A percentile compares a stretch with the other conserved stretches of the same genome.
Conservation (phyloP, 805 yeast species). For the Dipodascopsis uninucleata region DNA sequence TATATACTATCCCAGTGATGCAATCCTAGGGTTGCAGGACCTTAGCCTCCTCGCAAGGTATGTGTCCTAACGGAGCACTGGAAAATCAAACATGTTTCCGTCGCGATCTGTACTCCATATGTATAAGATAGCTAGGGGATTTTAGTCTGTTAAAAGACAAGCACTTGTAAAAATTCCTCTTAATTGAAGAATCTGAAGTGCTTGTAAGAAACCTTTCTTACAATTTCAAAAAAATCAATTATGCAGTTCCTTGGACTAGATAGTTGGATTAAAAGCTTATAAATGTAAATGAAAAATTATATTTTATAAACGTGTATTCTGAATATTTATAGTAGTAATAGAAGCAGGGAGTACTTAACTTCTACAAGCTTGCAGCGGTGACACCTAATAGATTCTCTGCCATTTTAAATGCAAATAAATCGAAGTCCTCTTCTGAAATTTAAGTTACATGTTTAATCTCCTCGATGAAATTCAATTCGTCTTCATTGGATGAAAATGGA, state of each 20-base stretch:
- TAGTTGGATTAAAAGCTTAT: too few species aligned
- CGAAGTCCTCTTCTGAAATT: slow-evolving; percentile 2
- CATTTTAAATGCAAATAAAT: slow-evolving; percentile 2
- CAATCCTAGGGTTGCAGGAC: slow-evolving; percentile 29
- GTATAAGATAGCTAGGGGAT: neutral
- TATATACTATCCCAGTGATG: slow-evolving; percentile 23
- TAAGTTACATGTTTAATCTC: slow-evolving; percentile 1
- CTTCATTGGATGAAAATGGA: slow-evolving; percentile 5
- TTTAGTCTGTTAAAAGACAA: slow-evolving; percentile 13
- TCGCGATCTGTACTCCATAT: too few species aligned
- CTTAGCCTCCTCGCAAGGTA: slow-evolving; percentile 1
- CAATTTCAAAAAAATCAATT: slow-evolving; percentile 13
- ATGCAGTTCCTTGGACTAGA: too few species aligned
- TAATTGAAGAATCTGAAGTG: neutral
- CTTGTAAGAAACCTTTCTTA: slow-evolving; percentile 24
- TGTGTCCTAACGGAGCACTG: slow-evolving; percentile 30
- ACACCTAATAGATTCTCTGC: slow-evolving; percentile 5
- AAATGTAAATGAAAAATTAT: too few species aligned
- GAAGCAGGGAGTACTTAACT: slow-evolving; percentile 1
- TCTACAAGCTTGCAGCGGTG: slow-evolving; percentile 2
- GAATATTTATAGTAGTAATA: too few species aligned
- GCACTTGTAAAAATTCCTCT: slow-evolving; percentile 7
- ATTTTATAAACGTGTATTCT: too few species aligned
- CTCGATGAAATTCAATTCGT: slow-evolving; percentile 2
- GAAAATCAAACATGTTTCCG: slow-evolving; percentile 19